These are phyloP conservation scores for Citeromyces matritensis DNA, from an alignment of 805 yeast genomes.

Conservation along the genomic window DNA sequence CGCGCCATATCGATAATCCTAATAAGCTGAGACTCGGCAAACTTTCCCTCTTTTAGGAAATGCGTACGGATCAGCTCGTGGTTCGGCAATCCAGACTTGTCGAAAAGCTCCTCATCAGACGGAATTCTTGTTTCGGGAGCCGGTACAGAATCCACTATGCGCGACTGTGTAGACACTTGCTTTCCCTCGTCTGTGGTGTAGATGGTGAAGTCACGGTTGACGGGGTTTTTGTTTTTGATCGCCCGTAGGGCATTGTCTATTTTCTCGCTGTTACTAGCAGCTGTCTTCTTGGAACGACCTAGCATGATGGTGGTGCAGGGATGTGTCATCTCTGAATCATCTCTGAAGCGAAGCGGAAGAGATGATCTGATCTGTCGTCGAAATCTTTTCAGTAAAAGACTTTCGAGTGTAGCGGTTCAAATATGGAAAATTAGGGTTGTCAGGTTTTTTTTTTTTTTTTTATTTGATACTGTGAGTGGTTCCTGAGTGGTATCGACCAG, in stretches of 20 bases:
- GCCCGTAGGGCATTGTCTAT: slow-evolving; percentile 54
- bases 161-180: slow-evolving; percentile 34
- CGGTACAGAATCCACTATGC: slow-evolving; percentile 39
- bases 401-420: no score
- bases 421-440: no score
- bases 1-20: slow-evolving; percentile 56
- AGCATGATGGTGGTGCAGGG: no score
- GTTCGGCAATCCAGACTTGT: slow-evolving; percentile 52
- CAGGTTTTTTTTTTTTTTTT: no score
- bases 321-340: no score
- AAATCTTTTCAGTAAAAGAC: no score
- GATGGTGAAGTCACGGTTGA: slow-evolving; percentile 19
- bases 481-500: no score
- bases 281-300: slow-evolving; percentile 6
- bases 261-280: slow-evolving; percentile 32
- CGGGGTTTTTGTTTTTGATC: slow-evolving; percentile 26
- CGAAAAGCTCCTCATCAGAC: slow-evolving; percentile 51
- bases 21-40: slow-evolving; percentile 55
- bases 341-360: no score
- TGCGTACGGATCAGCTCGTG: slow-evolving; percentile 58
- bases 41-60: slow-evolving; percentile 68
- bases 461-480: no score
- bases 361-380: no score
- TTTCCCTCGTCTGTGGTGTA: slow-evolving; percentile 47
- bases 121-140: slow-evolving; percentile 60